A percentile compares a stretch with the other conserved stretches of the same genome.
phyloP scores from a whole-genome alignment of 495 filamentous ascomycete genomes.

The Aspergillus mulundensis region DNA sequence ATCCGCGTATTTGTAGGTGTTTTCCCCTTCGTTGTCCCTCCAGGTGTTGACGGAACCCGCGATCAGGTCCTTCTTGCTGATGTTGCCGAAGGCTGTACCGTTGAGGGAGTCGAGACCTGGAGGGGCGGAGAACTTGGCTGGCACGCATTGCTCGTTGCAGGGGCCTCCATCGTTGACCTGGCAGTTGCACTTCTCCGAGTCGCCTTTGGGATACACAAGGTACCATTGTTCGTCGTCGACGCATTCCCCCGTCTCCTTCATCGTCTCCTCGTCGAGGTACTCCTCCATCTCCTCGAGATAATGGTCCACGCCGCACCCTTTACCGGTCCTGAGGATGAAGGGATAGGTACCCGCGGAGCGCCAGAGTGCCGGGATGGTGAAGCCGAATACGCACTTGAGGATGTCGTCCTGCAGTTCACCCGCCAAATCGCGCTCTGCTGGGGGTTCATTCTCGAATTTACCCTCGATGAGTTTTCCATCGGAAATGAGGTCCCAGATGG shows the following conservation, averaged over 20 bases:
- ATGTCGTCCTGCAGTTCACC: not conserved
- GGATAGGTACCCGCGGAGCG: not conserved
- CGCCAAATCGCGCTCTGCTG: not conserved
- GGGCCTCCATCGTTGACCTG: not conserved
- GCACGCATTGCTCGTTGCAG: constrained; percentile 8
- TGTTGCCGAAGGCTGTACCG: constrained; percentile 10
- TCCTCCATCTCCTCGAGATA: constrained; percentile 16
- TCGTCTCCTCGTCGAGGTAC: constrained; percentile 21
- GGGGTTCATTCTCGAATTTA: not conserved
- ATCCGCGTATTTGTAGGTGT: not conserved
- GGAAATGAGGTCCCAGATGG: constrained; percentile 16
- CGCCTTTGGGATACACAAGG: constrained; percentile 22
- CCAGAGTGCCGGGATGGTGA: constrained; percentile 30
- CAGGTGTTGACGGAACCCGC: constrained; percentile 24
- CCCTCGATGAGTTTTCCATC: constrained; percentile 29
- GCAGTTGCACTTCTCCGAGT: not conserved
- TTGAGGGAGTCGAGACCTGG: constrained; percentile 22
- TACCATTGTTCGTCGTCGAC: constrained; percentile 26
- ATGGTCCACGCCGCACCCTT: constrained; percentile 15
- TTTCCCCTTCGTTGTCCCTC: not conserved
- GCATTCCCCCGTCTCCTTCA: constrained; percentile 21
- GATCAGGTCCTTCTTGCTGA: constrained; percentile 25
- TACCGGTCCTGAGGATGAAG: constrained; percentile 33
- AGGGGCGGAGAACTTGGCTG: constrained; percentile 17
- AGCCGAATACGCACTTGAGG: constrained; percentile 26